A percentile compares a stretch with the other conserved stretches of the same genome.
phyloP scores from a whole-genome alignment of 208 protist genomes.

The Leishmania aethiopica region DNA sequence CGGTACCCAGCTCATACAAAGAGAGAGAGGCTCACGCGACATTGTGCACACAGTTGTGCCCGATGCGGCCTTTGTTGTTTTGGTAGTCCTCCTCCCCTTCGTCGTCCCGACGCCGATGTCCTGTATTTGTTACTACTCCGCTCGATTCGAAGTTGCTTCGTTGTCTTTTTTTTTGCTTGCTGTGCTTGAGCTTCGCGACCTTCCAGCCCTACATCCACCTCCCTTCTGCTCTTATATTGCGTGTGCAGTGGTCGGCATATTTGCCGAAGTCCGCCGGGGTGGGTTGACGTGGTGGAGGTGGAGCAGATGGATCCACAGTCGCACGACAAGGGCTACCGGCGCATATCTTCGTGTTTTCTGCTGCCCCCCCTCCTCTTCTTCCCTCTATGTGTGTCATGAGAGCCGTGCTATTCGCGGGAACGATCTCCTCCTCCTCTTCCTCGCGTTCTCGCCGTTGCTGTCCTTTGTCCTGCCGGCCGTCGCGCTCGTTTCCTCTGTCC shows the following conservation, averaged over 20 bases:
- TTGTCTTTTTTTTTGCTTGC: slow-evolving; percentile 6
- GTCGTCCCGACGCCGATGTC: neutral
- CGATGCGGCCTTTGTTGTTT: neutral
- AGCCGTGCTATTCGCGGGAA: neutral
- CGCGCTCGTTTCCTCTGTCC: neutral
- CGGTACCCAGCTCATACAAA: neutral
- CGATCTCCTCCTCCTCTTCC: neutral
- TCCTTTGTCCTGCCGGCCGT: neutral
- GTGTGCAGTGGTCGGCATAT: neutral
- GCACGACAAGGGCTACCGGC: neutral
- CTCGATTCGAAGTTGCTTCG: neutral
- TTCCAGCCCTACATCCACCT: neutral
- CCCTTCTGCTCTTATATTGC: neutral
- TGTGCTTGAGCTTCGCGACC: slow-evolving; percentile 3
- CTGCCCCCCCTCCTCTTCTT: neutral
- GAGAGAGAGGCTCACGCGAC: neutral
- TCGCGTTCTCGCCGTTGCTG: neutral
- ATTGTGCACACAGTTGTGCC: neutral
- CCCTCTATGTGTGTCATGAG: neutral
- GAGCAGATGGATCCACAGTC: neutral
- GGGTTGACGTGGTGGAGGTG: neutral
- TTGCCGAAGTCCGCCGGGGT: neutral
- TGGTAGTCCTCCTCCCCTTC: neutral
- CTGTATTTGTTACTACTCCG: neutral
- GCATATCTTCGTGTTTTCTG: neutral